phyloP scores from a whole-genome alignment of 352 stramenopile species.

The Globisporangium spiculum region DNA sequence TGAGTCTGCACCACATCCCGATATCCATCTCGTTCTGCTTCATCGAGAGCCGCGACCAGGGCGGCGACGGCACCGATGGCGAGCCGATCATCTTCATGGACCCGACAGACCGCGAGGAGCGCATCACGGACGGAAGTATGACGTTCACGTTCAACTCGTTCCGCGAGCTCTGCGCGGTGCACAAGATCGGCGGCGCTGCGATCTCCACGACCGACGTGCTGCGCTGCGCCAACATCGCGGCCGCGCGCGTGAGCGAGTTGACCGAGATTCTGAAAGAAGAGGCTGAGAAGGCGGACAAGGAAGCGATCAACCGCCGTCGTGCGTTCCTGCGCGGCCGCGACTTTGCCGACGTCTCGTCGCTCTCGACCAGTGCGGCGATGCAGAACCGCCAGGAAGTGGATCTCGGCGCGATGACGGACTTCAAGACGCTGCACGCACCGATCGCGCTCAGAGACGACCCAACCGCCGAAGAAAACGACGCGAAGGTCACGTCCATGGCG shows the following conservation, averaged over 20 bases:
- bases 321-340: constrained; percentile 69
- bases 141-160: constrained; percentile 93
- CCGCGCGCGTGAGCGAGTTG: constrained; percentile 71
- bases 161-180: constrained; percentile 86
- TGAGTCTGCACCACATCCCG: constrained; percentile 95
- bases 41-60: constrained; percentile 33
- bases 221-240: constrained; percentile 72
- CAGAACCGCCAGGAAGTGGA: constrained; percentile 55
- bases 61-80: constrained; percentile 20
- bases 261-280: constrained; percentile 79
- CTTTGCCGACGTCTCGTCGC: constrained; percentile 62
- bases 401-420: constrained; percentile 82
- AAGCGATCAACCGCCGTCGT: constrained; percentile 59
- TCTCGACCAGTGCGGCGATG: constrained; percentile 22
- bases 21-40: constrained; percentile 94
- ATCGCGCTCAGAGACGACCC: constrained; percentile 71
- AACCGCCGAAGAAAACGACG: constrained; percentile 43
- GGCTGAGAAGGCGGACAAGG: constrained; percentile 67
- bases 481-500: constrained; percentile 68
- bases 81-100: constrained; percentile 83
- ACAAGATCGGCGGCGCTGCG: constrained; percentile 86
- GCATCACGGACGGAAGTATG: constrained; percentile 80
- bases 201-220: constrained; percentile 67
- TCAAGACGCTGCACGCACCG: constrained; percentile 65
- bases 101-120: constrained; percentile 87